A percentile compares a stretch with the other conserved stretches of the same genome.
Evolutionary conservation across 805 yeast genomes (phyloP).

Genomic region (Saccharomycodes ludwigii): DNA sequence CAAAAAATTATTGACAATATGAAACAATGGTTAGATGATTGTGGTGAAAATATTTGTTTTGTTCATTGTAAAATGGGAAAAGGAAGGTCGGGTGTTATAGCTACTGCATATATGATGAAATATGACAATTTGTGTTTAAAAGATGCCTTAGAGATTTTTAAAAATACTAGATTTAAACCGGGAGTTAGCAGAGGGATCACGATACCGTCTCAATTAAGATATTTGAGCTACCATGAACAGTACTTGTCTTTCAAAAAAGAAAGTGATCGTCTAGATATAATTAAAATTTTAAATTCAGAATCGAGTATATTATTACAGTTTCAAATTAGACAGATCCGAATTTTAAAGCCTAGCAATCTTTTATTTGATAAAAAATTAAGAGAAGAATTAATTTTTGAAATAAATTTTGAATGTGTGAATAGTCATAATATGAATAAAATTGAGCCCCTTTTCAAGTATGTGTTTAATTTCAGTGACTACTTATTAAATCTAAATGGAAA

Average conservation of each 20-base stretch:
- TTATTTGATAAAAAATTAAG: background rate
- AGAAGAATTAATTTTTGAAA: background rate
- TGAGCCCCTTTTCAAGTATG: too few species aligned
- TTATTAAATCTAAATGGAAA: too few species aligned
- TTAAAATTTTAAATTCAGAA: conserved; percentile 2
- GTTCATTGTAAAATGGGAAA: conserved; percentile 87
- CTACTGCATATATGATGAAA: conserved; percentile 58
- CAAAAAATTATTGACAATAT: conserved; percentile 33
- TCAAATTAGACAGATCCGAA: background rate
- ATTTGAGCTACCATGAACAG: conserved; percentile 43
- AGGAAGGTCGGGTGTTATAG: conserved; percentile 77
- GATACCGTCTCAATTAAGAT: conserved; percentile 56
- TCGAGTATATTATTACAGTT: background rate
- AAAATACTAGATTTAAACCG: conserved; percentile 41
- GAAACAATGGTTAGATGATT: conserved; percentile 25
- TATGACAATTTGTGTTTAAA: conserved; percentile 25
- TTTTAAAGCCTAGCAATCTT: background rate
- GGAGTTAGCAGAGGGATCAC: conserved; percentile 58
- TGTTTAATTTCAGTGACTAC: too few species aligned
- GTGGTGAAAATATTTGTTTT: conserved; percentile 40
- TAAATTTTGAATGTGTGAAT: background rate
- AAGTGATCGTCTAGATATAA: conserved; percentile 5
- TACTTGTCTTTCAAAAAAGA: conserved; percentile 10
- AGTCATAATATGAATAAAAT: too few species aligned
- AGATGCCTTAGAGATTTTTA: conserved; percentile 42